Base-by-base conservation (phyloP, 192 early-diverging fungal genomes). In the Entomortierella chlamydospora region DNA sequence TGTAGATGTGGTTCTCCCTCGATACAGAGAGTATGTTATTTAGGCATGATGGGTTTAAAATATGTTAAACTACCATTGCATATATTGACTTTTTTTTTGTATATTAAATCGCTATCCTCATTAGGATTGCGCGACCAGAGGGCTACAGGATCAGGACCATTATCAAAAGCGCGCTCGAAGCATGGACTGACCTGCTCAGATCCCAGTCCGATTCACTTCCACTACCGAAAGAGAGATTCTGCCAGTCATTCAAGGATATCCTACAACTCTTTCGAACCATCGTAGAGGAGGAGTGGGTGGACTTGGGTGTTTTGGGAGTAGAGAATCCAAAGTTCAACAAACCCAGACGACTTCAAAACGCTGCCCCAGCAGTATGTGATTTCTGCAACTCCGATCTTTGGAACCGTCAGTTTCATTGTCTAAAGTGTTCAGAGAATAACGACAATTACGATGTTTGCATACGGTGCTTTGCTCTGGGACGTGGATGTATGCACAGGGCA, bases 241-340 rank as follows among this genome's bases (percentile, higher is more conserved):
- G 60, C 22, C 41, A 70, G 39, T 64, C 67, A 1, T 79, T 61
- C 76, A 65, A 61, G 25, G 54, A 41, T 22, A 42, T 79, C 0
- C 18, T 79, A 9, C 28, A 31, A 1, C 63, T 79, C 18, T 79
- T 61, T 30, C 23, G 22, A 22, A n/a, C 28, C n/a, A 70, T 79
- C 17, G 63, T 70, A 2, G 76, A 79, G 33, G 68, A 70, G 13
- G 76, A 79, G 50, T 79, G 76, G 76, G 57, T 79, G 5, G 76
- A 79, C 23, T 0, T 61, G 39, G 41, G 41, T 23, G 20, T 31
- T n/a, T 43, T 64, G 28, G 54, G n/a, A 10, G 5, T 4, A 1
- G 25, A 11, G 6, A 15, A 28, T 12, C 9, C n/a, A 11, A 43
- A 20, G 25, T 79, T 79, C 39, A 20, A 59, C 6, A 51, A 43